Evolutionary conservation across 192 early-diverging fungal species (phyloP).

Genomic region (Coemansia sp.): DNA sequence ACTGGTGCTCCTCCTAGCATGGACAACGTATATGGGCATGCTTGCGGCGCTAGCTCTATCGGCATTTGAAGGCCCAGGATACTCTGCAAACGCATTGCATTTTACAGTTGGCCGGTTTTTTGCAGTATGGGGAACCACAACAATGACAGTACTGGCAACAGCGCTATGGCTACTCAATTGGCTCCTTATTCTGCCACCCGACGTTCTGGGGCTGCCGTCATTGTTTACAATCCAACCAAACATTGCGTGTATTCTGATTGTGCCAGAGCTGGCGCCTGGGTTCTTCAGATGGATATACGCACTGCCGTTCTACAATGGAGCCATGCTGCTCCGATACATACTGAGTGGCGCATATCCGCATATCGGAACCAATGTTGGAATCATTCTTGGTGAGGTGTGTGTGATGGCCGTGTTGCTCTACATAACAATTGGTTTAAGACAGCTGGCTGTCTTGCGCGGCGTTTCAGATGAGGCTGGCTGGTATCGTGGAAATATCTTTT

Average conservation of each 20-base stretch:
- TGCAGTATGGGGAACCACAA: constrained; percentile 22
- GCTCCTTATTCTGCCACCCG: constrained; percentile 24
- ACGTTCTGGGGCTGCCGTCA: constrained; percentile 15
- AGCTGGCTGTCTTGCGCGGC: constrained; percentile 18
- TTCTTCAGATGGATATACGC: constrained; percentile 49
- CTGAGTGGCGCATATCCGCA: constrained; percentile 47
- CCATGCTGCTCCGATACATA: constrained; percentile 35
- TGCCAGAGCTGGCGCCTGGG: constrained; percentile 35
- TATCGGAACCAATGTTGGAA: constrained; percentile 34
- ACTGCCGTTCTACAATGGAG: constrained; percentile 55
- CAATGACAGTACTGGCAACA: not conserved
- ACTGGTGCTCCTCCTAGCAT: not conserved
- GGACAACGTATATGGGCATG: constrained; percentile 15
- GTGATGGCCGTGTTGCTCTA: constrained; percentile 24
- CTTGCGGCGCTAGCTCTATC: constrained; percentile 19
- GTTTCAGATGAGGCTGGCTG: constrained; percentile 23
- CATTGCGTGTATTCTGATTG: constrained; percentile 35
- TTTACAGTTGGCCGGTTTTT: constrained; percentile 32
- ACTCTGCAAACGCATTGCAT: constrained; percentile 1
- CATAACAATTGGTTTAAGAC: constrained; percentile 26
- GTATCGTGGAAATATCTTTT: constrained; percentile 25
- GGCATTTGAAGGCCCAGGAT: constrained; percentile 23
- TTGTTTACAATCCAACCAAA: constrained; percentile 26
- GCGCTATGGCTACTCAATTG: constrained; percentile 32
- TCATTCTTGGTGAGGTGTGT: constrained; percentile 51